Percentiles rank a stretch among this genome's conserved stretches.
Conservation (phyloP, 192 early-diverging fungal genomes). For the Rhizoclosmatium globosum region DNA sequence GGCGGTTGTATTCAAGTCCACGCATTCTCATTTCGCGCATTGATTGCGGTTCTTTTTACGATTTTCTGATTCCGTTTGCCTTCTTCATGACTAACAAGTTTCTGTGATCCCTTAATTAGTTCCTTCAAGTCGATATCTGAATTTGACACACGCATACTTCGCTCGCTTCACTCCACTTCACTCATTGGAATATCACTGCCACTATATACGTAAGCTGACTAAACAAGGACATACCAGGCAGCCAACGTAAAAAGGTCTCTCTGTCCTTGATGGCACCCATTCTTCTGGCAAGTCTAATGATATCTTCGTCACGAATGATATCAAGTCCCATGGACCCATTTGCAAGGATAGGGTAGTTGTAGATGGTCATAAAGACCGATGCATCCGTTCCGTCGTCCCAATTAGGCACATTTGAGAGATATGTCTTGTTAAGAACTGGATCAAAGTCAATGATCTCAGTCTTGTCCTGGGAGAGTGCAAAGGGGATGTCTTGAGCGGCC, state of each 20-base stretch:
- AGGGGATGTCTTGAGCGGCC: slow-evolving; percentile 13
- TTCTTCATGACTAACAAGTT: too few relatives aligned
- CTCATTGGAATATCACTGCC: too few relatives aligned
- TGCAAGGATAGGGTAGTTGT: background rate
- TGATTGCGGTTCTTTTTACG: too few relatives aligned
- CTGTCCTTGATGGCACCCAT: background rate
- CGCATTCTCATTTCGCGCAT: too few relatives aligned
- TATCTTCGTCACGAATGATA: background rate
- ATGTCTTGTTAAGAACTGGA: background rate
- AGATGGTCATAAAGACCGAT: background rate
- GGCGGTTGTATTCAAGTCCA: too few relatives aligned
- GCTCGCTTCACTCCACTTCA: too few relatives aligned
- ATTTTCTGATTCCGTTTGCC: too few relatives aligned
- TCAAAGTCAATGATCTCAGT: background rate
- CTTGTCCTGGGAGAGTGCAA: background rate
- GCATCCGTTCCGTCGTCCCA: slow-evolving; percentile 27
- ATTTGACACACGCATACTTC: too few relatives aligned
- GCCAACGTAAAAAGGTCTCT: background rate
- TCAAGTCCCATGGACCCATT: slow-evolving; percentile 8
- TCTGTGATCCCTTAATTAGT: too few relatives aligned
- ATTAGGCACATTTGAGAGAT: slow-evolving; percentile 1
- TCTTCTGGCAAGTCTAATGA: background rate
- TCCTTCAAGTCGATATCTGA: too few relatives aligned
- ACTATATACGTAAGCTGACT: too few relatives aligned
- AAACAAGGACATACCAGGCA: too few relatives aligned